Evolutionary conservation across 179 eudicot genomes (phyloP), one percentile per base, ranked within the genome.

Genomic region (Heliamphora ciliata): DNA sequence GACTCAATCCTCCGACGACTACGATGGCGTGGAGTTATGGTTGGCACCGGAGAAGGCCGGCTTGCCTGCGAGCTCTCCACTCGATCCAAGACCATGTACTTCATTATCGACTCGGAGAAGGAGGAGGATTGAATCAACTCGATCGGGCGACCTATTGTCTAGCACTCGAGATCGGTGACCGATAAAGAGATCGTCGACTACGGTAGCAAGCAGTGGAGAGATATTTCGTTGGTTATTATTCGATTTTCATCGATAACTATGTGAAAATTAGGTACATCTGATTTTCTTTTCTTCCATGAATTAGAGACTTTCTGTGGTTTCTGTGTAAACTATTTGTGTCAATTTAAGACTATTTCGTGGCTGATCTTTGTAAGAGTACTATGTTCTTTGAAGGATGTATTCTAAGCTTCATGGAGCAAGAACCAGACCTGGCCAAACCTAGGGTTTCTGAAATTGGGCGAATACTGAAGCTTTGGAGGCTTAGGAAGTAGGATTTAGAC

Each of bases 111-210:
- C 86, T 88, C 96, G 11, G 97, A 94, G 84, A 93, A 94, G 85
- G 97, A 94, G 84, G 98, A 94, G 77, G 98, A 93, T 54, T 94
- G 98, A 97, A 93, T 94, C 69, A 94, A 94, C 75, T 93, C 98
- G 9, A 93, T 94, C 72, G 98, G 98, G 2, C 81, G 98, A 44
- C 90, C 98, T 3, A 94, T 94, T 72, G 98, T 94, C 70, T 97
- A 94, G 88, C 93, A 87, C 76, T 94, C 97, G 0, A 80, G 90
- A 15, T 91, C 96, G 4, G 96, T 94, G 55, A 92, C 97, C 11
- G 97, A 87, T 73, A 80, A 86, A 15, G 98, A 94, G 76, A 81
- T 93, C 72, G 90, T 94, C 69, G 98, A 94, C 86, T 94, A 94
- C 79, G 98, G 92, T 80, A 87, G 82, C 82, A 87, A 86, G 58